Evolutionary conservation across 495 filamentous ascomycete species (phyloP), one percentile per base, ranked within the genome.

Genomic region (Evernia prunastri): DNA sequence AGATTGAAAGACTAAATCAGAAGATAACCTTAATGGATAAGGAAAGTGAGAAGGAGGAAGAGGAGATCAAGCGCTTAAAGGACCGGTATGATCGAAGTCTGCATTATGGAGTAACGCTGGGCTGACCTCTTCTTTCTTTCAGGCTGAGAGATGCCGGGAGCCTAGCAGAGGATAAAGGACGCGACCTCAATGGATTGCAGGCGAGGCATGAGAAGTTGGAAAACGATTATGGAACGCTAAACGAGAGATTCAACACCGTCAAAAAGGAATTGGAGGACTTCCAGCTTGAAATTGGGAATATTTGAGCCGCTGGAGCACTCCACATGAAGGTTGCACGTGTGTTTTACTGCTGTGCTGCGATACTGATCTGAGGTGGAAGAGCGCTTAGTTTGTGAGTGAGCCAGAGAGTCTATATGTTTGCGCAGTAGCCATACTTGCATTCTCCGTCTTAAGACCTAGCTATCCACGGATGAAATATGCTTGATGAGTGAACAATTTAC

Each of bases 111-210:
- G n/a, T 47, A 51, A 1, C 15, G 25, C 42, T 27, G 7, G 39
- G 17, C 7, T 36, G 36, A 51, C 49, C 3, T 45, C 33, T 4
- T 17, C 27, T 17, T 25, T 36, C 13, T 18, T 47, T 51, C 65
- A 99, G 94, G 79, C 90, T 97, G 71, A 91, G 95, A 71, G 92
- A 96, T 79, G 97, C 94, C 76, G 94, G 97, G 76, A 91, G 97
- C 79, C 97, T 97, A 81, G 91, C 94, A 74, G 95, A 93, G 66
- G 94, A 99, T 83, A 96, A 91, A 79, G 95, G 97, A 80, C 95
- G 95, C 81, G 97, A 99, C 81, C 94, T 99, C 67, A 89, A 95
- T 75, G 96, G 93, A 69, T 86, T 99, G 67, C 94, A 99, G 78
- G 77, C 81, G 63, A 83, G 90, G 70, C 87, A 89, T 67, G 91